A percentile compares a stretch with the other conserved stretches of the same genome.
These are phyloP conservation scores for Rhizoctonia solani DNA, from an alignment of 1,284 basidiomycete species.

Conservation along the genomic window DNA sequence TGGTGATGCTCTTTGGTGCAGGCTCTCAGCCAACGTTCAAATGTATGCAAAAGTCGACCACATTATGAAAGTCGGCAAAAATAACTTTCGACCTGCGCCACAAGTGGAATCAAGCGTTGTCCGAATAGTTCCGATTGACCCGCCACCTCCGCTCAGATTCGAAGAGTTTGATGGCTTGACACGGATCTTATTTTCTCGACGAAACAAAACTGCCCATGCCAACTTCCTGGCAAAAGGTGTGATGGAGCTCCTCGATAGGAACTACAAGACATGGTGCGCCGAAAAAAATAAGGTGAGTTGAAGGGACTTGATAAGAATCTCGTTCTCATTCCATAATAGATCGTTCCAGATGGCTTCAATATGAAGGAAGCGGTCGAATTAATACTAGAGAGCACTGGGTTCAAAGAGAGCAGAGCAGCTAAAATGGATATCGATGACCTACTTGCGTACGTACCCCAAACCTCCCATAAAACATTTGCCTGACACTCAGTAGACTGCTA, in stretches of 20 bases:
- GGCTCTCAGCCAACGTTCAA: slow-evolving; percentile 95
- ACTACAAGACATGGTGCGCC: slow-evolving; percentile 93
- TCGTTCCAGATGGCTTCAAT: slow-evolving; percentile 68
- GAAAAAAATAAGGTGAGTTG: slow-evolving; percentile 70
- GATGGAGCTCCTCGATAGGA: slow-evolving; percentile 90
- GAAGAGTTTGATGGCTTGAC: slow-evolving; percentile 98
- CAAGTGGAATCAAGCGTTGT: slow-evolving; percentile 94
- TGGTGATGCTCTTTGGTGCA: slow-evolving; percentile 87
- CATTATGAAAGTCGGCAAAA: slow-evolving; percentile 94
- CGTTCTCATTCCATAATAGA: slow-evolving; percentile 51
- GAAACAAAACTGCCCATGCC: slow-evolving; percentile 90
- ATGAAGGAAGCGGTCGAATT: slow-evolving; percentile 78
- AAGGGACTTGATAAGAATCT: neutral
- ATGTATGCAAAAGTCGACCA: slow-evolving; percentile 95
- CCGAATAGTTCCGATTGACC: slow-evolving; percentile 88
- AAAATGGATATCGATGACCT: slow-evolving; percentile 87
- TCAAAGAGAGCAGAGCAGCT: slow-evolving; percentile 71
- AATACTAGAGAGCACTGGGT: slow-evolving; percentile 70
- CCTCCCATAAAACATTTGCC: slow-evolving; percentile 1
- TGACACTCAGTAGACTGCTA: slow-evolving; percentile 55
- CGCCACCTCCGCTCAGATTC: slow-evolving; percentile 93
- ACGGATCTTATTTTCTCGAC: slow-evolving; percentile 84
- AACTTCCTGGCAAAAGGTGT: slow-evolving; percentile 93
- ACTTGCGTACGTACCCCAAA: slow-evolving; percentile 58
- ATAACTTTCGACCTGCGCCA: slow-evolving; percentile 96